These are phyloP conservation scores for Hysterangium stoloniferum DNA, from an alignment of 768 basidiomycete species.

Conservation along the genomic window DNA sequence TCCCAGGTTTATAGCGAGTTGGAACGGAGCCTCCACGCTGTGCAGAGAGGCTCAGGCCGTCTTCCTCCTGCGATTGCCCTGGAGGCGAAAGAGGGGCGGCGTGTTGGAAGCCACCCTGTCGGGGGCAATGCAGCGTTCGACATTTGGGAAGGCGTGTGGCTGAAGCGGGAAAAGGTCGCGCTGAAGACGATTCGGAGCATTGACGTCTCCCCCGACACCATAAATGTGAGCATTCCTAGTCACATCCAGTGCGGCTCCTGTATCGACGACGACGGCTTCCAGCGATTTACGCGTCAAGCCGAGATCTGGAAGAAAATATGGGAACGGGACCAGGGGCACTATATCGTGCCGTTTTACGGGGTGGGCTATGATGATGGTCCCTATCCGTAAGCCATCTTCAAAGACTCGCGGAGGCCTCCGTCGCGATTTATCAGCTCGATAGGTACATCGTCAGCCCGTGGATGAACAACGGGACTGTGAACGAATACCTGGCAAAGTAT, in stretches of 20 bases:
- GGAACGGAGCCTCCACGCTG: slow-evolving; percentile 39
- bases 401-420: too few relatives aligned
- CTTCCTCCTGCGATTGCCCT: slow-evolving; percentile 46
- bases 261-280: neutral
- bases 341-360: slow-evolving; percentile 52
- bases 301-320: slow-evolving; percentile 48
- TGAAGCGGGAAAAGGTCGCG: slow-evolving; percentile 46
- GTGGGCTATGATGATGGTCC: slow-evolving; percentile 50
- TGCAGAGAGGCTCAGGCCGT: slow-evolving; percentile 39
- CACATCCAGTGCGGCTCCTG: too few relatives aligned
- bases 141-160: slow-evolving; percentile 48
- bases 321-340: slow-evolving; percentile 41
- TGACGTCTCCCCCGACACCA: slow-evolving; percentile 33
- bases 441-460: slow-evolving; percentile 56
- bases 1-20: slow-evolving; percentile 31
- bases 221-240: slow-evolving; percentile 1
- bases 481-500: slow-evolving; percentile 37
- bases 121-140: slow-evolving; percentile 47
- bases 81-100: slow-evolving; percentile 41
- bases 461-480: slow-evolving; percentile 44
- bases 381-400: slow-evolving; percentile 33
- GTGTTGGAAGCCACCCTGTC: slow-evolving; percentile 41
- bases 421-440: neutral
- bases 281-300: slow-evolving; percentile 49
- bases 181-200: slow-evolving; percentile 50